These are phyloP conservation scores for Deinandra increscens DNA, from an alignment of 129 eudicot species.

Conservation along the genomic window DNA sequence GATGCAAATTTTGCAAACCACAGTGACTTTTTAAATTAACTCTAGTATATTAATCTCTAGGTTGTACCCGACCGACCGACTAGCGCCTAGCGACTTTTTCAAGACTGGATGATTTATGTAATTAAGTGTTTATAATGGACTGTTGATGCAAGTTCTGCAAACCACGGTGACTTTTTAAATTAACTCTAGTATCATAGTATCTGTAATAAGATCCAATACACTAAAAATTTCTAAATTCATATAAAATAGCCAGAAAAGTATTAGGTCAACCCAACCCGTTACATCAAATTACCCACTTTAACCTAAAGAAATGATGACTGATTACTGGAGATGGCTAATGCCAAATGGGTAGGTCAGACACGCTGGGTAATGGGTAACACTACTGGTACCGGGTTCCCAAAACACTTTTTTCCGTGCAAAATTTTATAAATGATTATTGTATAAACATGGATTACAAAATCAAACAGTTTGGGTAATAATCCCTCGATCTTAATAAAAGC, in stretches of 20 bases:
- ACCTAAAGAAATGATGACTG: not conserved
- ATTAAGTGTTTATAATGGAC: too few relatives aligned
- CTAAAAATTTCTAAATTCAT: not conserved
- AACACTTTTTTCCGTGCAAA: not conserved
- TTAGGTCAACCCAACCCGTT: not conserved
- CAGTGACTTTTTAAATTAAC: too few relatives aligned
- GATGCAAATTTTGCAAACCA: too few relatives aligned
- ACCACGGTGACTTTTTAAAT: too few relatives aligned
- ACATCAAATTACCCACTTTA: too few relatives aligned
- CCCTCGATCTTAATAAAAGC: not conserved
- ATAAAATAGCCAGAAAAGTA: not conserved
- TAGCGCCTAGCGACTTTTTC: too few relatives aligned
- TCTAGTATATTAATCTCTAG: too few relatives aligned
- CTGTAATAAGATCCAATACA: not conserved
- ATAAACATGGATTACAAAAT: not conserved
- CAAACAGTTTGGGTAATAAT: not conserved
- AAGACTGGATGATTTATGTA: too few relatives aligned
- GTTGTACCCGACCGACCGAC: too few relatives aligned
- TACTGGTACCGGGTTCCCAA: not conserved
- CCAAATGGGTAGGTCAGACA: not conserved
- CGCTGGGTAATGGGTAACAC: not conserved
- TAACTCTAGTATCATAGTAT: not conserved
- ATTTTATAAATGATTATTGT: not conserved
- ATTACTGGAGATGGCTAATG: not conserved
- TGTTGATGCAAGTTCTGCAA: too few relatives aligned